phyloP scores from a whole-genome alignment of 371 early-diverging fungal species.

The Dichotomocladium elegans region DNA sequence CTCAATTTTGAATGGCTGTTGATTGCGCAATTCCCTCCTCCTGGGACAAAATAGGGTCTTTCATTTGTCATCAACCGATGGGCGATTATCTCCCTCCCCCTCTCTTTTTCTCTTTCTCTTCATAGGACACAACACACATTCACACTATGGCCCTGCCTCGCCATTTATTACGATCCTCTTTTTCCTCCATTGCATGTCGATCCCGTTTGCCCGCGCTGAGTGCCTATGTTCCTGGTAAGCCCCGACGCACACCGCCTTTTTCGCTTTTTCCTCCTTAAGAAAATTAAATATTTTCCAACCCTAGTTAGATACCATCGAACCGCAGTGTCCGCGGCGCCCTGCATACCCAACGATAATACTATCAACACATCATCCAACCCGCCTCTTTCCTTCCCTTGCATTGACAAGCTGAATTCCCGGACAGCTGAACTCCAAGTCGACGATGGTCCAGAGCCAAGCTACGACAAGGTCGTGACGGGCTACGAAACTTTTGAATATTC shows the following conservation, averaged over 20 bases:
- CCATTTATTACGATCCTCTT: neutral
- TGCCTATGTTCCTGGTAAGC: too few species aligned
- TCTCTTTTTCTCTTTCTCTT: neutral
- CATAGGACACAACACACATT: too few species aligned
- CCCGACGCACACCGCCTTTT: too few species aligned
- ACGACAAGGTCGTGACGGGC: conserved; percentile 82
- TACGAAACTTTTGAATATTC: conserved; percentile 67
- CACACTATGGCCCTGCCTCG: neutral
- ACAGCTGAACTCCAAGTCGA: conserved; percentile 67
- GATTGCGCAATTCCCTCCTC: too few species aligned
- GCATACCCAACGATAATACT: neutral
- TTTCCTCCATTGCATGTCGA: too few species aligned
- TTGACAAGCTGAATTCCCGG: conserved; percentile 66
- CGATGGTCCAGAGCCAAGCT: conserved; percentile 84
- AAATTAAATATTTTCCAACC: too few species aligned
- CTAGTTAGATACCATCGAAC: too few species aligned
- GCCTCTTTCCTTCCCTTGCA: conserved; percentile 75
- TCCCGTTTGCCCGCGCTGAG: neutral
- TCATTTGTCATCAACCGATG: too few species aligned
- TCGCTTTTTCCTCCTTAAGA: too few species aligned
- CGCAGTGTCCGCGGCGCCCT: neutral
- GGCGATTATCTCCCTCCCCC: too few species aligned
- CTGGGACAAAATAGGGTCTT: too few species aligned
- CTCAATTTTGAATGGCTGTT: too few species aligned
- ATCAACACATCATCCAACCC: conserved; percentile 48